phyloP scores from a whole-genome alignment of 306 rosid species.

The Gynostemma pentaphyllum region DNA sequence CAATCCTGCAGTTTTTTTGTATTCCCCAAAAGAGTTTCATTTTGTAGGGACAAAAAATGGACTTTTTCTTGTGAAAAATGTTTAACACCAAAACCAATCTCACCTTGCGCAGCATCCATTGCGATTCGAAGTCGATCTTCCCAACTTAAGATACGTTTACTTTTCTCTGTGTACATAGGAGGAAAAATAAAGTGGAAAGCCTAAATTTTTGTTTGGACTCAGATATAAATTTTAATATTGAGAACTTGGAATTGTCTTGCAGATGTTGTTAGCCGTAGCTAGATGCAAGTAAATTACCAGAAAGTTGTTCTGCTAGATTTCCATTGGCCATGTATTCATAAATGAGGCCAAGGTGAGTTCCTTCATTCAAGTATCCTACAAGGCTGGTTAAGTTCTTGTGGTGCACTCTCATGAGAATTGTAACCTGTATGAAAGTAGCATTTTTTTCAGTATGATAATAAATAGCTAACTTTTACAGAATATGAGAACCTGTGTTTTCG shows the following conservation, averaged over 20 bases:
- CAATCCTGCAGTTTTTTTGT: slow-evolving; percentile 21
- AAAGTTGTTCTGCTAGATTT: slow-evolving; percentile 6
- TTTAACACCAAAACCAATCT: not conserved
- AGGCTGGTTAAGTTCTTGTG: slow-evolving; percentile 25
- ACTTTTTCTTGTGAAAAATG: not conserved
- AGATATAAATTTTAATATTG: too few relatives aligned
- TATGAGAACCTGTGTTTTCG: not conserved
- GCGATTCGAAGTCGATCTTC: slow-evolving; percentile 26
- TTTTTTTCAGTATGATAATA: not conserved
- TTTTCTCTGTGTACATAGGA: not conserved
- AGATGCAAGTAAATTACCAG: not conserved
- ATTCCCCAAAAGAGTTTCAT: not conserved
- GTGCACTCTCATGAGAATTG: slow-evolving; percentile 19
- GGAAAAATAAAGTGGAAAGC: not conserved
- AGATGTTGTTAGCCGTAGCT: not conserved
- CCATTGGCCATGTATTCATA: slow-evolving; percentile 28
- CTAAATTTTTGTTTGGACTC: not conserved
- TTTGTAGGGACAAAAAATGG: not conserved
- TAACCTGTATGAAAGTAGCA: slow-evolving; percentile 15
- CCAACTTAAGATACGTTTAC: slow-evolving; percentile 18
- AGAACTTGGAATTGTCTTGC: not conserved
- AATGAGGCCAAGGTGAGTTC: slow-evolving; percentile 11
- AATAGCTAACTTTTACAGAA: not conserved
- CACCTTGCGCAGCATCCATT: slow-evolving; percentile 29
- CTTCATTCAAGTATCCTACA: slow-evolving; percentile 25